Percentiles rank a stretch among this genome's conserved stretches.
phyloP scores from a whole-genome alignment of 2,329 filamentous ascomycete species.

The Botryotinia narcissicola region DNA sequence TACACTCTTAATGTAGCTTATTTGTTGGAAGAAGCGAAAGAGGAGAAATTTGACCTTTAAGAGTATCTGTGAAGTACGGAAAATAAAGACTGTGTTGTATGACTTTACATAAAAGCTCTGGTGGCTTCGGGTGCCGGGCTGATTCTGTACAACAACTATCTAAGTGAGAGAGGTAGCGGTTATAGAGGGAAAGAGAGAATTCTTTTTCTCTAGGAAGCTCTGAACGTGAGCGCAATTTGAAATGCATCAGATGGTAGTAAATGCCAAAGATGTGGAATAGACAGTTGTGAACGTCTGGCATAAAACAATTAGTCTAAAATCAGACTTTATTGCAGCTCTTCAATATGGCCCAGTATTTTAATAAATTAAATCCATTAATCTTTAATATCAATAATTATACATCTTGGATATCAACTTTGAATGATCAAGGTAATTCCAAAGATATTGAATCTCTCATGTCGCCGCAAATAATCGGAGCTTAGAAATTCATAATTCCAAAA shows the following conservation, averaged over 20 bases:
- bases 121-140: neutral
- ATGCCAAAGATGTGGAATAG: neutral
- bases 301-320: neutral
- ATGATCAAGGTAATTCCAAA: neutral
- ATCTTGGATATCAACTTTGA: neutral
- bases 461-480: too few species aligned
- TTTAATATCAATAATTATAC: neutral
- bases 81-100: neutral
- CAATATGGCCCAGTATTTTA: neutral
- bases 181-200: neutral
- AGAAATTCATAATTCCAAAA: too few species aligned
- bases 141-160: neutral
- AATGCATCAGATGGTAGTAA: neutral
- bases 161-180: neutral
- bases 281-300: neutral
- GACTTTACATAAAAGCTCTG: neutral
- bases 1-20: neutral
- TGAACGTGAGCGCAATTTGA: neutral
- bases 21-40: neutral
- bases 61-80: neutral
- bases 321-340: neutral
- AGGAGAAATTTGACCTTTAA: neutral
- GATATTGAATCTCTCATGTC: neutral
- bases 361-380: neutral
- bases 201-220: rapidly evolving